A percentile compares a stretch with the other conserved stretches of the same genome.
These are phyloP conservation scores for Magnolia kwangsiensis DNA, from an alignment of 164 flowering plant genomes.

Conservation along the genomic window DNA sequence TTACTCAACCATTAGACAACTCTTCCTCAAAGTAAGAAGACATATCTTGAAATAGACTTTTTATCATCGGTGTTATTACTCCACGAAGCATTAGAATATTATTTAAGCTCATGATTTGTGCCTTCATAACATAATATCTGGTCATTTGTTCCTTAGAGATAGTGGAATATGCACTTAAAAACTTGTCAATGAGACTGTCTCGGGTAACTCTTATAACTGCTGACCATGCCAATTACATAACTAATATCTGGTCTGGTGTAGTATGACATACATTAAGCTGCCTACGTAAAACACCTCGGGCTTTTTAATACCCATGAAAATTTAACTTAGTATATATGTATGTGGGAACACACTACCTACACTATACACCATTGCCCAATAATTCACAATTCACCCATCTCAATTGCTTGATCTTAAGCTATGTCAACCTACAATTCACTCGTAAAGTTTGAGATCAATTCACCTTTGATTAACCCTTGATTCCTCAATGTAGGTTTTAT, in stretches of 20 bases:
- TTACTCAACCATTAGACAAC: background rate
- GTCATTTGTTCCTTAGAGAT: background rate
- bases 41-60: conserved; percentile 3
- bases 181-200: background rate
- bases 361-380: too few species aligned
- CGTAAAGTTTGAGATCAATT: too few species aligned
- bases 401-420: too few species aligned
- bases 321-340: too few species aligned
- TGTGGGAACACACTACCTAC: too few species aligned
- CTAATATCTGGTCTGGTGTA: background rate
- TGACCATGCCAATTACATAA: background rate
- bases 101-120: too few species aligned
- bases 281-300: background rate
- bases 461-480: too few species aligned
- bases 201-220: background rate
- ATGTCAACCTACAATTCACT: too few species aligned
- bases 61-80: background rate
- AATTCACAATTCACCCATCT: too few species aligned
- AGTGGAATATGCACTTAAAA: background rate
- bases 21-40: background rate
- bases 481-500: too few species aligned
- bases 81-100: background rate
- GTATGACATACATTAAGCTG: background rate
- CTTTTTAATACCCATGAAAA: too few species aligned
- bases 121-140: background rate